Evolutionary conservation across 1,284 basidiomycete species (phyloP).

Genomic region (Anthracocystis setariae): DNA sequence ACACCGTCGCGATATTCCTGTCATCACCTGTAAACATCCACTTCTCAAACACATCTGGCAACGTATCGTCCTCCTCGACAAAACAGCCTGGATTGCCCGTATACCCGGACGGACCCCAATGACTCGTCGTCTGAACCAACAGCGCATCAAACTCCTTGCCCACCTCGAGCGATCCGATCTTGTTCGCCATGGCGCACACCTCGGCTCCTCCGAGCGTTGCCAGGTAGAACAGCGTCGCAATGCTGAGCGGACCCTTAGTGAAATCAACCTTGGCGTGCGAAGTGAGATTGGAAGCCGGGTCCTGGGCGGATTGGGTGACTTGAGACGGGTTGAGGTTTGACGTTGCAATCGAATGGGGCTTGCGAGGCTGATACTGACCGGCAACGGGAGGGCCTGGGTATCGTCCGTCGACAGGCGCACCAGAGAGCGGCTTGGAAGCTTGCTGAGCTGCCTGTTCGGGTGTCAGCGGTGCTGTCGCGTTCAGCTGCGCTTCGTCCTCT

Average conservation of each 20-base stretch:
- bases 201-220: constrained; percentile 91
- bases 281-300: constrained; percentile 33
- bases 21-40: constrained; percentile 74
- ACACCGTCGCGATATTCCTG: constrained; percentile 84
- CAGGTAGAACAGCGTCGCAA: constrained; percentile 84
- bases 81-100: constrained; percentile 75
- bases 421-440: constrained; percentile 29
- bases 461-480: constrained; percentile 19
- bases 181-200: constrained; percentile 78
- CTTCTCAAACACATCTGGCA: constrained; percentile 59
- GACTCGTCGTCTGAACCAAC: constrained; percentile 73
- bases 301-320: constrained; percentile 26
- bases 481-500: constrained; percentile 20
- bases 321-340: constrained; percentile 32
- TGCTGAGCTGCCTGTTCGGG: constrained; percentile 21
- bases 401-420: constrained; percentile 37
- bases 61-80: constrained; percentile 69
- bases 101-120: constrained; percentile 66
- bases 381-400: constrained; percentile 45
- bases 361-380: constrained; percentile 41
- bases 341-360: constrained; percentile 38
- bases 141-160: constrained; percentile 94
- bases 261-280: constrained; percentile 69
- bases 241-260: constrained; percentile 75
- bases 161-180: constrained; percentile 80